A percentile compares a stretch with the other conserved stretches of the same genome.
These are phyloP conservation scores for Pleoardoris graminearum DNA, from an alignment of 2,329 filamentous ascomycete species.

Conservation along the genomic window DNA sequence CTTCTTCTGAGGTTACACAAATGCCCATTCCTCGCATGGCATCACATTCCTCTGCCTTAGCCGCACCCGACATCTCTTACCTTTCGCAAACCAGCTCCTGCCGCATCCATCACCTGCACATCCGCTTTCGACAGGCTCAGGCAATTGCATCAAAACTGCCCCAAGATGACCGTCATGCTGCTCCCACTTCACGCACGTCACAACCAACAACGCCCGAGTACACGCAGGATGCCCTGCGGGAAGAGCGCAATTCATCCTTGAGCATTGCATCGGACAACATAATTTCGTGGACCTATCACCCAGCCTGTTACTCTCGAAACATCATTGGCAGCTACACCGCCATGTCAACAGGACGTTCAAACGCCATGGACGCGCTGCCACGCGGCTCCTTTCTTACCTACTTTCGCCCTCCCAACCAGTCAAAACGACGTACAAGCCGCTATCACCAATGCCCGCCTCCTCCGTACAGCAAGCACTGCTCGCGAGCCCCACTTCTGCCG, in stretches of 20 bases:
- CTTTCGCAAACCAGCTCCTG: constrained; percentile 10
- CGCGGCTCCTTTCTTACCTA: constrained; percentile 20
- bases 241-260: constrained; percentile 9
- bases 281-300: background rate
- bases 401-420: constrained; percentile 9
- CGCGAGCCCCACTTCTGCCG: constrained; percentile 1
- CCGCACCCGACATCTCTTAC: constrained; percentile 13
- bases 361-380: constrained; percentile 14
- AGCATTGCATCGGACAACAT: constrained; percentile 5
- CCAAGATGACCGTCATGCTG: background rate
- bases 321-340: background rate
- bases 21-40: constrained; percentile 4
- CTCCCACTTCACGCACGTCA: background rate
- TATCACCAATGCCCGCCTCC: background rate
- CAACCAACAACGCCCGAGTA: background rate
- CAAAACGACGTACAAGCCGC: background rate
- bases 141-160: background rate
- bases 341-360: constrained; percentile 9
- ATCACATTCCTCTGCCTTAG: background rate
- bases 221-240: constrained; percentile 5
- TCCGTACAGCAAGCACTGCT: constrained; percentile 1
- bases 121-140: constrained; percentile 11
- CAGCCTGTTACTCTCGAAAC: background rate
- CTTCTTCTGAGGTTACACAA: constrained; percentile 8
- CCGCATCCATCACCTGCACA: constrained; percentile 13